A percentile compares a stretch with the other conserved stretches of the same genome.
Conservation (phyloP, 306 rosid species). For the Adenanthera pavonina region DNA sequence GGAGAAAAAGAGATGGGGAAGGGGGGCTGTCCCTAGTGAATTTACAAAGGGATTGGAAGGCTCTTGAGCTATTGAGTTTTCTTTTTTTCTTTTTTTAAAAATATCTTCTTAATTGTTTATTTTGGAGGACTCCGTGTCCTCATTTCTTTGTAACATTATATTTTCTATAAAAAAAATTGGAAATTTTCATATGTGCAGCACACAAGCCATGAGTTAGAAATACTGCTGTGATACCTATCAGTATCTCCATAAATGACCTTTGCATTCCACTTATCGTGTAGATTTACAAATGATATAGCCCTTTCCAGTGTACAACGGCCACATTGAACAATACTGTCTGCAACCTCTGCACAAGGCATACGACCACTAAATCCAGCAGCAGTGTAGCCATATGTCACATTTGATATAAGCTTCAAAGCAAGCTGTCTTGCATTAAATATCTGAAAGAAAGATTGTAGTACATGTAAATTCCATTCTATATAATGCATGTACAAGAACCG, state of each 20-base stretch:
- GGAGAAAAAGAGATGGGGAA: no score
- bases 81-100: no score
- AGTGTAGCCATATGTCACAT: conserved; percentile 92
- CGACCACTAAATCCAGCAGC: conserved; percentile 99
- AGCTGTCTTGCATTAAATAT: conserved; percentile 92
- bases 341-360: conserved; percentile 99
- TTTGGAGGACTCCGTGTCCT: background rate
- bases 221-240: conserved; percentile 65
- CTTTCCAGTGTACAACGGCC: conserved; percentile 88
- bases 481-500: conserved; percentile 34
- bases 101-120: background rate
- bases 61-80: background rate
- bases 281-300: conserved; percentile 88
- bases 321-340: conserved; percentile 95
- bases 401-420: conserved; percentile 93
- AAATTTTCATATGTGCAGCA: background rate
- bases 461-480: conserved; percentile 32
- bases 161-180: background rate
- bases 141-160: background rate
- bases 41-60: background rate
- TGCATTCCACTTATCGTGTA: conserved; percentile 86
- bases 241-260: conserved; percentile 95
- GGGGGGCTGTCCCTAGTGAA: background rate
- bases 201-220: conserved; percentile 19
- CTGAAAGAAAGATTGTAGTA: conserved; percentile 52